These are phyloP conservation scores for Termitomyces sp. DNA, from an alignment of 768 basidiomycete species.

Conservation along the genomic window DNA sequence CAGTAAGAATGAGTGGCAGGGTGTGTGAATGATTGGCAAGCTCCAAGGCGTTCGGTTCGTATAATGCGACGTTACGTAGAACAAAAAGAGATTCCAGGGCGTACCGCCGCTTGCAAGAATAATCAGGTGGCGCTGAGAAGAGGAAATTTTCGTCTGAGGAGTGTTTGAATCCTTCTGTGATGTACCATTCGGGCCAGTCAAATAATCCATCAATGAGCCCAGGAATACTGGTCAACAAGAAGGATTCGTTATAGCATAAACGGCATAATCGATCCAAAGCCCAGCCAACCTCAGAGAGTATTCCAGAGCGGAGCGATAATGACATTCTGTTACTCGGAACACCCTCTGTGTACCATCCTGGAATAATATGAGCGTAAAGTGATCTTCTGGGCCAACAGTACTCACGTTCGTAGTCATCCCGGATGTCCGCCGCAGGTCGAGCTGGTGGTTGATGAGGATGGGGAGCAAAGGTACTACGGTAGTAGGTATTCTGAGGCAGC, in stretches of 20 bases:
- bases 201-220: conserved; percentile 81
- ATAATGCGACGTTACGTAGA: conserved; percentile 78
- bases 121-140: conserved; percentile 50
- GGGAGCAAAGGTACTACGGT: conserved; percentile 22
- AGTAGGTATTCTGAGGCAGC: conserved; percentile 19
- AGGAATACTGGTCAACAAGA: conserved; percentile 64
- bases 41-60: conserved; percentile 60
- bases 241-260: conserved; percentile 73
- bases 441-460: conserved; percentile 18
- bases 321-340: conserved; percentile 81
- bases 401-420: conserved; percentile 77
- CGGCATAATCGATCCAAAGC: conserved; percentile 83
- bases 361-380: conserved; percentile 9
- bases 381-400: conserved; percentile 3
- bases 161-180: conserved; percentile 50
- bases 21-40: conserved; percentile 56
- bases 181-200: conserved; percentile 86
- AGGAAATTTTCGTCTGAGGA: conserved; percentile 35
- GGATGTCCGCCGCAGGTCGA: conserved; percentile 37
- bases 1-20: conserved; percentile 56
- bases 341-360: conserved; percentile 85
- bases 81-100: conserved; percentile 85
- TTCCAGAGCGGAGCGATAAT: conserved; percentile 81
- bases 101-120: conserved; percentile 55
- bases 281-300: conserved; percentile 81